Percentiles rank a stretch among this genome's conserved stretches.
phyloP scores from a whole-genome alignment of 495 filamentous ascomycete genomes.

The Podospora fimiseda region DNA sequence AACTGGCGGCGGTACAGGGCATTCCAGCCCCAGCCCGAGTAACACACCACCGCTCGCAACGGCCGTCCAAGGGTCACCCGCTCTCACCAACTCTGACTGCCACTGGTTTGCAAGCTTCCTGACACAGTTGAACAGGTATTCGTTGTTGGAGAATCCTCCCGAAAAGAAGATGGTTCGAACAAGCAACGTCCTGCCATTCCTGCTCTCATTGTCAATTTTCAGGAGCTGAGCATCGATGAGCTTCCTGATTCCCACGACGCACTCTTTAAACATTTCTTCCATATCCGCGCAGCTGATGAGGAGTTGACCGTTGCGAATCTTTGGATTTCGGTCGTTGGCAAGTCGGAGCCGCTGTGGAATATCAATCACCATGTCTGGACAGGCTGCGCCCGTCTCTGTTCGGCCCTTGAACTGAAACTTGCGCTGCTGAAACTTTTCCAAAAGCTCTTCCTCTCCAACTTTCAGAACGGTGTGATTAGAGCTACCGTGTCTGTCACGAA shows the following conservation, averaged over 20 bases:
- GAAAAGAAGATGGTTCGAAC: slow-evolving; percentile 12
- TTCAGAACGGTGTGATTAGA: not conserved
- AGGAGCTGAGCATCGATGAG: slow-evolving; percentile 10
- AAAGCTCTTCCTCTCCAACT: not conserved
- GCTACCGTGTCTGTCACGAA: not conserved
- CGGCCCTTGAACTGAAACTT: not conserved
- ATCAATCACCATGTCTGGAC: not conserved
- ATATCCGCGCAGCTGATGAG: slow-evolving; percentile 2
- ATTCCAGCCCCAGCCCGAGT: slow-evolving; percentile 11
- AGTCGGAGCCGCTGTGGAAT: not conserved
- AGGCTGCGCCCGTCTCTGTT: too few species aligned
- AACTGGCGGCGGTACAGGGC: not conserved
- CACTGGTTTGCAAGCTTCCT: not conserved
- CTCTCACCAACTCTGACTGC: slow-evolving; percentile 2
- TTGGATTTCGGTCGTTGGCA: not conserved
- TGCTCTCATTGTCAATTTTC: not conserved
- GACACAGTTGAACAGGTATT: slow-evolving; percentile 7
- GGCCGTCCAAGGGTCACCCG: slow-evolving; percentile 10
- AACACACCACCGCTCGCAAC: slow-evolving; percentile 7
- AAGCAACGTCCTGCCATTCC: not conserved
- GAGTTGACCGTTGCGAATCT: not conserved
- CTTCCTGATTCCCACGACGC: slow-evolving; percentile 1
- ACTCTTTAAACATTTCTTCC: slow-evolving; percentile 10
- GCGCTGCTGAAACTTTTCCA: not conserved
- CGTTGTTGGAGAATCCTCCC: slow-evolving; percentile 8